A percentile compares a stretch with the other conserved stretches of the same genome.
These are phyloP conservation scores for Halenospora varia DNA, from an alignment of 495 filamentous ascomycete species.

Conservation along the genomic window DNA sequence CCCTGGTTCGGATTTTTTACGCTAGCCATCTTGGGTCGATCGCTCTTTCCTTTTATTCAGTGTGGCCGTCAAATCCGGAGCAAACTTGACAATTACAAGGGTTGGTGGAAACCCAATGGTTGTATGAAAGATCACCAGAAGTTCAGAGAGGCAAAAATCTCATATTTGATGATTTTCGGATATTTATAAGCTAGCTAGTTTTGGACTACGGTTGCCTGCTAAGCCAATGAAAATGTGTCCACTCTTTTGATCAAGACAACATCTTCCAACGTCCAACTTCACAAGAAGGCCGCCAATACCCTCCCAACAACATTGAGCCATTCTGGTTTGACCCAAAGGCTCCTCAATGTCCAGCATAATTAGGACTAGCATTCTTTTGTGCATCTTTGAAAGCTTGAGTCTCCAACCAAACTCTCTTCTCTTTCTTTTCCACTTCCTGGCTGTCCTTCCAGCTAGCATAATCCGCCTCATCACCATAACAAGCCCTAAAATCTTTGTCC, in stretches of 20 bases:
- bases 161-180: not conserved
- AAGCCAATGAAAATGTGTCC: not conserved
- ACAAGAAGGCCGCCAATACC: too few species aligned
- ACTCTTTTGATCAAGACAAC: not conserved
- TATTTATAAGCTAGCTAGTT: not conserved
- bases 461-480: not conserved
- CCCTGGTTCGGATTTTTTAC: not conserved
- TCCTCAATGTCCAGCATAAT: too few species aligned
- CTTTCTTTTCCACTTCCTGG: not conserved
- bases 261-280: not conserved
- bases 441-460: not conserved
- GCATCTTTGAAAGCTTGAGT: too few species aligned
- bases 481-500: not conserved
- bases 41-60: not conserved
- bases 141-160: too few species aligned
- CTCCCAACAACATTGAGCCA: too few species aligned
- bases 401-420: not conserved
- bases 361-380: too few species aligned
- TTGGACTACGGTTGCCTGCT: not conserved
- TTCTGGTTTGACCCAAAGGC: too few species aligned
- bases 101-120: not conserved
- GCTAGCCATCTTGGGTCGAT: slow-evolving; percentile 10
- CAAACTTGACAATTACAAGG: not conserved
- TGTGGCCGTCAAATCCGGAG: too few species aligned
- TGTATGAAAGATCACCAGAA: too few species aligned